phyloP scores from a whole-genome alignment of 768 basidiomycete species.

The Udeniomyces megalosporus region DNA sequence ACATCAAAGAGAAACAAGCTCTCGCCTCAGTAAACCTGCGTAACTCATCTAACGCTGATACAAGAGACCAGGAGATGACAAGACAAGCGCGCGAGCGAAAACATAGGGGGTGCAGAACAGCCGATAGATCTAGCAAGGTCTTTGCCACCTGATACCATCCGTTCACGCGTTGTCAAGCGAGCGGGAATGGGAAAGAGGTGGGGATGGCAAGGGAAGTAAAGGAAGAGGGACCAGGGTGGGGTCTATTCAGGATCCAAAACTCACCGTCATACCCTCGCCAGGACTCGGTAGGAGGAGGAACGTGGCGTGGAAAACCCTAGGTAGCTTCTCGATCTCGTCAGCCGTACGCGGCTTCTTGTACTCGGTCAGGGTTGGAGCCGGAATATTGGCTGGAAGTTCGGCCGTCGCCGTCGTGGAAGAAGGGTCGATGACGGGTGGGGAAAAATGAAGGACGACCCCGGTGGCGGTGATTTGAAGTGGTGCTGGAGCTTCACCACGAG shows the following conservation, averaged over 20 bases:
- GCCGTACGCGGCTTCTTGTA: conserved; percentile 1
- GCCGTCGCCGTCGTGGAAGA: neutral
- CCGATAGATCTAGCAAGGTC: too few relatives aligned
- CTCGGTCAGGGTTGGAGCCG: conserved; percentile 5
- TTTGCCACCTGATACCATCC: too few relatives aligned
- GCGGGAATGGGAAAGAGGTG: too few relatives aligned
- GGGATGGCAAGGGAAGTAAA: too few relatives aligned
- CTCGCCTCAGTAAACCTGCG: neutral
- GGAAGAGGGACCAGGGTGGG: too few relatives aligned
- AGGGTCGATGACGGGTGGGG: neutral
- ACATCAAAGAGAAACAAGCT: neutral
- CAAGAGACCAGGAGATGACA: neutral
- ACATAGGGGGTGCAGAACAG: too few relatives aligned
- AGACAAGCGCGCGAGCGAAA: neutral
- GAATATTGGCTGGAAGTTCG: neutral
- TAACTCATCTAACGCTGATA: too few relatives aligned
- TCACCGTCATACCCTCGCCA: conserved; percentile 10
- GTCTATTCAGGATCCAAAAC: too few relatives aligned
- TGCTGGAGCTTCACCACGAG: conserved; percentile 15
- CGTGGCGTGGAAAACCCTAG: conserved; percentile 13
- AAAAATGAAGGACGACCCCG: conserved; percentile 7
- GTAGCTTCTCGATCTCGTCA: conserved; percentile 13
- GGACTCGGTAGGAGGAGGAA: conserved; percentile 7
- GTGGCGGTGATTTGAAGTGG: conserved; percentile 10
- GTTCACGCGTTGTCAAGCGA: too few relatives aligned